phyloP scores from a whole-genome alignment of 2,329 filamentous ascomycete genomes.

The Tolypocladium cylindrosporum region DNA sequence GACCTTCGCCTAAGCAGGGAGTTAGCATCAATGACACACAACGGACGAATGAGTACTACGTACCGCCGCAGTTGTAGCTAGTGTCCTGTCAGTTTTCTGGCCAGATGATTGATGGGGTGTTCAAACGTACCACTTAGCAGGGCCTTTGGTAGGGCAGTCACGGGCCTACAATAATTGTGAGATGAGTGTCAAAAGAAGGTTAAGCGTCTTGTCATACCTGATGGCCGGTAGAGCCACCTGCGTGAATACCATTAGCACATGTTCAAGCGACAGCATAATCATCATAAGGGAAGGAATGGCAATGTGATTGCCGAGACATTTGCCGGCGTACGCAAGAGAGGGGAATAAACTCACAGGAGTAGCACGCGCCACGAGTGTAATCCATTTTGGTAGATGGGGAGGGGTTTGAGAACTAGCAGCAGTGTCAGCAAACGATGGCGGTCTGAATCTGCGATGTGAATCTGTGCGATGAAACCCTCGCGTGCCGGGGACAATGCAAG shows the following conservation, averaged over 20 bases:
- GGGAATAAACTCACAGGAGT: slow-evolving; percentile 34
- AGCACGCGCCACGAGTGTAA: slow-evolving; percentile 37
- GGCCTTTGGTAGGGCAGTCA: slow-evolving; percentile 77
- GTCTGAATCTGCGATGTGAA: slow-evolving; percentile 1
- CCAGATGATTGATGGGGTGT: neutral
- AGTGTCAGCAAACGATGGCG: neutral
- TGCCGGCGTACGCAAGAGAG: neutral
- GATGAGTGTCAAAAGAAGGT: neutral
- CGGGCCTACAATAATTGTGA: slow-evolving; percentile 48
- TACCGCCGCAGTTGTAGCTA: slow-evolving; percentile 76
- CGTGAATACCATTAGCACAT: neutral
- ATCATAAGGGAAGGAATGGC: neutral
- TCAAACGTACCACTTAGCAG: slow-evolving; percentile 63
- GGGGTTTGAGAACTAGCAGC: neutral
- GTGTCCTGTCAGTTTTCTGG: slow-evolving; percentile 8
- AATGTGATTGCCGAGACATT: neutral
- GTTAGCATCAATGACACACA: slow-evolving; percentile 10
- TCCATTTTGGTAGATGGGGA: slow-evolving; percentile 25
- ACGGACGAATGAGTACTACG: slow-evolving; percentile 19
- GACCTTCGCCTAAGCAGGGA: slow-evolving; percentile 45
- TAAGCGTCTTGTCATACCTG: slow-evolving; percentile 46
- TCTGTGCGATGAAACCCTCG: neutral
- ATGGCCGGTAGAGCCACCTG: slow-evolving; percentile 64
- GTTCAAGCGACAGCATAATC: neutral
- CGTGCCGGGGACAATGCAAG: neutral